These are phyloP conservation scores for Fremontodendron californicum DNA, from an alignment of 345 rosid genomes.

Conservation along the genomic window DNA sequence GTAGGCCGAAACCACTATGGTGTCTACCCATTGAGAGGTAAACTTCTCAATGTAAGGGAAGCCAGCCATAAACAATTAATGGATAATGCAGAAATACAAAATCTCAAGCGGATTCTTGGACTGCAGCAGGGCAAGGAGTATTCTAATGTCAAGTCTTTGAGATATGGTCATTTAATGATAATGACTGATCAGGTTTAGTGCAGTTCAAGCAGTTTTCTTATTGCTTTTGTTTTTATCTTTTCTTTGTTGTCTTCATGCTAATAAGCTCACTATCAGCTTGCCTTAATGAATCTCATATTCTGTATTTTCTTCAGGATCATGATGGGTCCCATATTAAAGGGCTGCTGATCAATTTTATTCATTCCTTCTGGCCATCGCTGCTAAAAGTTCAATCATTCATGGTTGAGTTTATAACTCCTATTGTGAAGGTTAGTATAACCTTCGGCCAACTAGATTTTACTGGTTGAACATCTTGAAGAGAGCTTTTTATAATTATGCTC, in stretches of 20 bases:
- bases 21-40: slow-evolving; percentile 93
- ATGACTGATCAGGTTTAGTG: slow-evolving; percentile 91
- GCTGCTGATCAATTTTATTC: slow-evolving; percentile 79
- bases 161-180: slow-evolving; percentile 98
- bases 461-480: neutral
- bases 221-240: neutral
- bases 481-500: neutral
- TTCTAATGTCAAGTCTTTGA: slow-evolving; percentile 62
- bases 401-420: slow-evolving; percentile 91
- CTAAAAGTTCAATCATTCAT: slow-evolving; percentile 77
- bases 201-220: neutral
- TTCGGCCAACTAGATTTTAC: neutral
- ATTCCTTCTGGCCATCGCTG: slow-evolving; percentile 92
- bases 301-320: slow-evolving; percentile 58
- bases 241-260: slow-evolving; percentile 11
- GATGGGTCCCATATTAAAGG: slow-evolving; percentile 99
- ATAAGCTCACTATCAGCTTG: neutral
- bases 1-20: slow-evolving; percentile 68
- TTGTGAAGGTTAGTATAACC: slow-evolving; percentile 65
- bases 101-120: slow-evolving; percentile 89
- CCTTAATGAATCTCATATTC: neutral
- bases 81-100: slow-evolving; percentile 82
- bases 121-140: slow-evolving; percentile 77
- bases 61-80: slow-evolving; percentile 76
- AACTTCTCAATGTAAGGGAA: slow-evolving; percentile 91